phyloP scores from a whole-genome alignment of 2,329 filamentous ascomycete species.

The Aspergillus proliferans region DNA sequence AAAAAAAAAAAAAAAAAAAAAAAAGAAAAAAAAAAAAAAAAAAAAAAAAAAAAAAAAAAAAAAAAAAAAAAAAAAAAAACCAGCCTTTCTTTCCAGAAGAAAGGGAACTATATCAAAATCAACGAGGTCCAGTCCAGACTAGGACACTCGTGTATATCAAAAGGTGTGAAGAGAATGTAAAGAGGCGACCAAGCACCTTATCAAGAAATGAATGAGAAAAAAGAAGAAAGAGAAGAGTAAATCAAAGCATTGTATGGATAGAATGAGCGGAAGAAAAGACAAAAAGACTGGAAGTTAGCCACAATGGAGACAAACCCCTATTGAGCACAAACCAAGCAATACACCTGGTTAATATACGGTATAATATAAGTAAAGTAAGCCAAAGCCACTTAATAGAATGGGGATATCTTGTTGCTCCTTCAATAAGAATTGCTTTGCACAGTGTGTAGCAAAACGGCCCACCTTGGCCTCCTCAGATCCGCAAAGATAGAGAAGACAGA shows the following conservation, averaged over 20 bases:
- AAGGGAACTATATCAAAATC: background rate
- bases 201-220: conserved; percentile 3
- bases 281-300: background rate
- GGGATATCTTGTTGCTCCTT: background rate
- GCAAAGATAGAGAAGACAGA: background rate
- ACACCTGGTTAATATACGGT: no score
- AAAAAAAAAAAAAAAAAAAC: conserved; percentile 1
- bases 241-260: background rate
- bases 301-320: background rate
- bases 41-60: conserved; percentile 1
- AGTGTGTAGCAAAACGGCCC: background rate
- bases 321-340: background rate
- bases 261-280: background rate
- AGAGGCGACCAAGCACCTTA: conserved; percentile 1
- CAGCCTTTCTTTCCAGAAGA: conserved; percentile 1
- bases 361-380: no score
- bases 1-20: background rate
- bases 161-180: background rate
- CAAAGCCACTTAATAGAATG: background rate
- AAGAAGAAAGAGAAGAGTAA: conserved; percentile 6
- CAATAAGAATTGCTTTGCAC: background rate
- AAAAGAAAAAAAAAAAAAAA: conserved; percentile 1
- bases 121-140: conserved; percentile 10
- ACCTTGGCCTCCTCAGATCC: background rate
- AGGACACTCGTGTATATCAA: conserved; percentile 2